A percentile compares a stretch with the other conserved stretches of the same genome.
These are phyloP conservation scores for Endocladia muricata DNA, from an alignment of 31 red algal species.

Conservation along the genomic window DNA sequence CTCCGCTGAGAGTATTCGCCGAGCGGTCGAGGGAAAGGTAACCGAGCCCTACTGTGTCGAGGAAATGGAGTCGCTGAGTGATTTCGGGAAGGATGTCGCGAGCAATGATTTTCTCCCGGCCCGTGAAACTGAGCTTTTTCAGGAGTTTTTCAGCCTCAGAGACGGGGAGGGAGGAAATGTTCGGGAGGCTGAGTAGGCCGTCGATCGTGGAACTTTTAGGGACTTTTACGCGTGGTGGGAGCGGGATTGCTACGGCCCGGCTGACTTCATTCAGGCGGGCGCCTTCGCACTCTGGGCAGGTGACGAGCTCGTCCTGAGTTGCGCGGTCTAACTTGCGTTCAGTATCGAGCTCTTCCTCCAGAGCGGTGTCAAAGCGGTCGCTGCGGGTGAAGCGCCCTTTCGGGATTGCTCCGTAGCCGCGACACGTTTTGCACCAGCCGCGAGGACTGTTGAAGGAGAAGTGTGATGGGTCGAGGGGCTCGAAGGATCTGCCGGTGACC, in stretches of 20 bases:
- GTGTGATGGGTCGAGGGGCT: not conserved
- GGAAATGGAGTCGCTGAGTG: not conserved
- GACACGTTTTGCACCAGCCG: conserved; percentile 5
- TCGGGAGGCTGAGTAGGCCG: not conserved
- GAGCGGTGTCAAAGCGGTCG: not conserved
- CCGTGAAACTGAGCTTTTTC: not conserved
- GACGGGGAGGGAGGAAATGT: not conserved
- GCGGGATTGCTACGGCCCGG: not conserved
- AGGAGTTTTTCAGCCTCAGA: not conserved
- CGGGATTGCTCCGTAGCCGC: conserved; percentile 5
- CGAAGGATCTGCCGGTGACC: conserved; percentile 4
- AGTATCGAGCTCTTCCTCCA: not conserved
- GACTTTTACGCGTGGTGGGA: not conserved
- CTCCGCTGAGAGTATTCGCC: conserved; percentile 3
- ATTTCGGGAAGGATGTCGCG: not conserved
- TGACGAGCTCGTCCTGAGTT: not conserved
- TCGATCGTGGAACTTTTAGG: not conserved
- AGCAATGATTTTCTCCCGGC: not conserved
- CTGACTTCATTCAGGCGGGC: not conserved
- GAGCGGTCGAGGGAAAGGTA: conserved; percentile 15
- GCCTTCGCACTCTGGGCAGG: not conserved
- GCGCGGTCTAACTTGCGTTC: too few relatives aligned
- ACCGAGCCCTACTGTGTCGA: conserved; percentile 3
- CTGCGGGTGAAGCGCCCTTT: not conserved
- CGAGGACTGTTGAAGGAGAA: conserved; percentile 8